These are phyloP conservation scores for Pisolithus marmoratus DNA, from an alignment of 768 basidiomycete species.

Conservation along the genomic window DNA sequence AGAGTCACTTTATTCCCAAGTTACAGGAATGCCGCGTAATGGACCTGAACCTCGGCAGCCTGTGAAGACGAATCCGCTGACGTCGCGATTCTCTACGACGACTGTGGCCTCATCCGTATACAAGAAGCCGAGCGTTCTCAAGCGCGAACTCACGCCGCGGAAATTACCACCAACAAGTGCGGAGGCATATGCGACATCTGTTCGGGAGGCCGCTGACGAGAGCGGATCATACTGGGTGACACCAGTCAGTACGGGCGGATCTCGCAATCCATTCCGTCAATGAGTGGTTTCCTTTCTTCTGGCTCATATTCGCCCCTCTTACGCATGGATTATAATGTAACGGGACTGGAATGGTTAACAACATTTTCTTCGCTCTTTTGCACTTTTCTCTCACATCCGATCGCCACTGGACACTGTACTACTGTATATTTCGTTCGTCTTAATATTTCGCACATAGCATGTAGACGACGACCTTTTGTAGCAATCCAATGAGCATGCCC, in stretches of 20 bases:
- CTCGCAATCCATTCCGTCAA: slow-evolving; percentile 50
- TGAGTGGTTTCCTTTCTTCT: slow-evolving; percentile 16
- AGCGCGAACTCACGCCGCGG: slow-evolving; percentile 19
- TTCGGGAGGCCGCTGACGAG: slow-evolving; percentile 31
- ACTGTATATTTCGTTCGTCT: slow-evolving; percentile 5
- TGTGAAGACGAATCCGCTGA: slow-evolving; percentile 41
- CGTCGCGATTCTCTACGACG: slow-evolving; percentile 46
- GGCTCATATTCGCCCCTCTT: slow-evolving; percentile 3
- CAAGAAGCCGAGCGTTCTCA: slow-evolving; percentile 25
- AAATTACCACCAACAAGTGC: slow-evolving; percentile 46
- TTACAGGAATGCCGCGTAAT: slow-evolving; percentile 56
- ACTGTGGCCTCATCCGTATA: slow-evolving; percentile 35
- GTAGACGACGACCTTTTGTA: slow-evolving; percentile 2
- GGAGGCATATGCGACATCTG: slow-evolving; percentile 50
- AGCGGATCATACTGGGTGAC: slow-evolving; percentile 40
- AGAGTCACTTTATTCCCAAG: slow-evolving; percentile 61
- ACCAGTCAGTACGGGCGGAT: slow-evolving; percentile 39
- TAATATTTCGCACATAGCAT: slow-evolving; percentile 9
- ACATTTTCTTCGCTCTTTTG: background rate
- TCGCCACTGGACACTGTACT: slow-evolving; percentile 6
- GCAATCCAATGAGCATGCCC: background rate
- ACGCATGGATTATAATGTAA: background rate
- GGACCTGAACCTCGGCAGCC: slow-evolving; percentile 74
- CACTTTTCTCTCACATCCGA: slow-evolving; percentile 14
- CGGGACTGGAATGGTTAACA: background rate